Conservation (phyloP, 1,284 basidiomycete species). For the Pisolithus thermaeus region DNA sequence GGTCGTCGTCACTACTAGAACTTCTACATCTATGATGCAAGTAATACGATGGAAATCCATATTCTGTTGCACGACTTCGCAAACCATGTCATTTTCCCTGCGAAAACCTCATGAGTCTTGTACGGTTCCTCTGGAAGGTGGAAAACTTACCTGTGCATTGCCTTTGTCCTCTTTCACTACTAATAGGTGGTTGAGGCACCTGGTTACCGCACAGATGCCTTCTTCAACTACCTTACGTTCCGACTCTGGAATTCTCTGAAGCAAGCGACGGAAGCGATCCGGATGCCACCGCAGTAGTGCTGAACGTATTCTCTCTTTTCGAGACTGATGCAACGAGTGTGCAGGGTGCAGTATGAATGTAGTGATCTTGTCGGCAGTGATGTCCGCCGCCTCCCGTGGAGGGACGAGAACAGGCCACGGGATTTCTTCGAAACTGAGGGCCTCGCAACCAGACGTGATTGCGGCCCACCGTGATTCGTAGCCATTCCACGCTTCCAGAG, state of each 20-base stretch:
- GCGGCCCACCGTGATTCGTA: slow-evolving; percentile 60
- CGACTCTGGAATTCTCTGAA: slow-evolving; percentile 44
- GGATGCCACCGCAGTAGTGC: slow-evolving; percentile 74
- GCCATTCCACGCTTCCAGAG: slow-evolving; percentile 46
- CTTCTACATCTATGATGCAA: too few relatives aligned
- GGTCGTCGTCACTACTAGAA: too few relatives aligned
- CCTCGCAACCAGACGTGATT: slow-evolving; percentile 36
- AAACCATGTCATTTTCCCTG: background rate
- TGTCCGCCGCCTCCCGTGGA: slow-evolving; percentile 41
- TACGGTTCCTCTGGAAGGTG: background rate
- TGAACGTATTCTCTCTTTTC: slow-evolving; percentile 57
- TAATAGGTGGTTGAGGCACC: slow-evolving; percentile 65
- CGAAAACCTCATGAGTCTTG: too few relatives aligned
- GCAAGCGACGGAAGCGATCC: slow-evolving; percentile 58
- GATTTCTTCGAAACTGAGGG: slow-evolving; percentile 51
- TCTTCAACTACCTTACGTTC: slow-evolving; percentile 58
- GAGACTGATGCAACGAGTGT: slow-evolving; percentile 52
- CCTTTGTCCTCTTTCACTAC: slow-evolving; percentile 35
- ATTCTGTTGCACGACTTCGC: background rate
- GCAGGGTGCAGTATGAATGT: slow-evolving; percentile 55
- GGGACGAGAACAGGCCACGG: slow-evolving; percentile 60
- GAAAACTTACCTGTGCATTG: slow-evolving; percentile 19
- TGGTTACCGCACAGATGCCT: slow-evolving; percentile 62
- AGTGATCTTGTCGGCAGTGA: slow-evolving; percentile 44
- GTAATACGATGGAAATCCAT: too few relatives aligned